A percentile compares a stretch with the other conserved stretches of the same genome.
These are phyloP conservation scores for Arabis alpina DNA, from an alignment of 345 rosid genomes.

Conservation along the genomic window DNA sequence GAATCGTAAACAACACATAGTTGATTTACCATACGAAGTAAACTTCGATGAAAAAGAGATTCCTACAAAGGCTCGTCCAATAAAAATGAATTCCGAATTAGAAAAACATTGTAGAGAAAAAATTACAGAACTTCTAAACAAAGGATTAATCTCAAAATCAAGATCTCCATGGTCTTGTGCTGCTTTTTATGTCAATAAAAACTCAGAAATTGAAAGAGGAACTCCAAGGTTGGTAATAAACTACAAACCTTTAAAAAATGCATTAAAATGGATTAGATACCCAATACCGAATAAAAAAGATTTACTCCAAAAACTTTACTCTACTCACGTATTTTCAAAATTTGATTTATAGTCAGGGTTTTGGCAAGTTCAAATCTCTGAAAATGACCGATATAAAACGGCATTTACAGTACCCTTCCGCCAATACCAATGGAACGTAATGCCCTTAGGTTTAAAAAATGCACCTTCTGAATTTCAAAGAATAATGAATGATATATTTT, in stretches of 20 bases:
- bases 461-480: background rate
- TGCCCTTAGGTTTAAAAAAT: background rate
- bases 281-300: background rate
- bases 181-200: slow-evolving; percentile 2
- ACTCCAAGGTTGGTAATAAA: background rate
- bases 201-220: background rate
- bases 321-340: background rate
- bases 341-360: background rate
- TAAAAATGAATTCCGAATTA: background rate
- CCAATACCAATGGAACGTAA: background rate
- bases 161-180: background rate
- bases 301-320: background rate
- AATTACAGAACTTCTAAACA: background rate
- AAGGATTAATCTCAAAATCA: too few relatives aligned
- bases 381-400: background rate
- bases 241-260: background rate
- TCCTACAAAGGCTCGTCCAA: background rate
- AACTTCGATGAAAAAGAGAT: background rate
- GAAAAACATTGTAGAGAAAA: background rate
- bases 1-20: background rate
- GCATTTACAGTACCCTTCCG: background rate
- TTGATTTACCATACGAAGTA: background rate
- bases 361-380: background rate
- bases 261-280: background rate
- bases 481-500: background rate